Evolutionary conservation across 1,284 basidiomycete genomes (phyloP).

Genomic region (Farysia itapuensis): DNA sequence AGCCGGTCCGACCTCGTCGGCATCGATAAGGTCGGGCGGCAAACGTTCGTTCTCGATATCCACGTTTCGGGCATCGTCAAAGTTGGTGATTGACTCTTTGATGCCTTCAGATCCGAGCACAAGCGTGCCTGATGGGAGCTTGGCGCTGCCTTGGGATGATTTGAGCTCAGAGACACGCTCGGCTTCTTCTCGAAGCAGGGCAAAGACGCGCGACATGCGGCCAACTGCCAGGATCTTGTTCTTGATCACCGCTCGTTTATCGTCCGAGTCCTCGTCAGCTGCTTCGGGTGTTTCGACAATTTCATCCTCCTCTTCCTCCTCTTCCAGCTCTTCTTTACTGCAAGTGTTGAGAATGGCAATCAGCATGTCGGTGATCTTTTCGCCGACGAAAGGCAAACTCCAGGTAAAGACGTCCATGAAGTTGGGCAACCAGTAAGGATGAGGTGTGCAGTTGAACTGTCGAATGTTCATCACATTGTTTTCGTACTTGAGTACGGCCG

Average conservation of each 20-base stretch:
- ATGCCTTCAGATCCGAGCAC: constrained; percentile 91
- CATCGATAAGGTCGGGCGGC: constrained; percentile 91
- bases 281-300: constrained; percentile 32
- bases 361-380: constrained; percentile 96
- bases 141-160: constrained; percentile 76
- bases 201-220: constrained; percentile 92
- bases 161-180: constrained; percentile 97
- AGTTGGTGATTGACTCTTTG: constrained; percentile 89
- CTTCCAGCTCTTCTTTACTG: constrained; percentile 89
- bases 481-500: constrained; percentile 93
- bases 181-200: constrained; percentile 96
- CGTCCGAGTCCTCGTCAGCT: constrained; percentile 66
- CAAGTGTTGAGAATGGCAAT: constrained; percentile 91
- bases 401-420: constrained; percentile 99
- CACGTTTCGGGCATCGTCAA: constrained; percentile 94
- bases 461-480: constrained; percentile 93
- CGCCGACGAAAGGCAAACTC: constrained; percentile 96
- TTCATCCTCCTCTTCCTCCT: constrained; percentile 71
- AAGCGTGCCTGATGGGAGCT: constrained; percentile 81
- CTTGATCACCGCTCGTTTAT: constrained; percentile 83
- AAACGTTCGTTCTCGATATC: constrained; percentile 92
- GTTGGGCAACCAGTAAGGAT: constrained; percentile 95
- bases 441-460: constrained; percentile 92
- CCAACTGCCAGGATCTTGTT: constrained; percentile 99
- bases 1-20: constrained; percentile 72